Percentiles rank a stretch among this genome's conserved stretches.
These are phyloP conservation scores for Mortierella sp. DNA, from an alignment of 371 early-diverging fungal genomes.

Conservation along the genomic window DNA sequence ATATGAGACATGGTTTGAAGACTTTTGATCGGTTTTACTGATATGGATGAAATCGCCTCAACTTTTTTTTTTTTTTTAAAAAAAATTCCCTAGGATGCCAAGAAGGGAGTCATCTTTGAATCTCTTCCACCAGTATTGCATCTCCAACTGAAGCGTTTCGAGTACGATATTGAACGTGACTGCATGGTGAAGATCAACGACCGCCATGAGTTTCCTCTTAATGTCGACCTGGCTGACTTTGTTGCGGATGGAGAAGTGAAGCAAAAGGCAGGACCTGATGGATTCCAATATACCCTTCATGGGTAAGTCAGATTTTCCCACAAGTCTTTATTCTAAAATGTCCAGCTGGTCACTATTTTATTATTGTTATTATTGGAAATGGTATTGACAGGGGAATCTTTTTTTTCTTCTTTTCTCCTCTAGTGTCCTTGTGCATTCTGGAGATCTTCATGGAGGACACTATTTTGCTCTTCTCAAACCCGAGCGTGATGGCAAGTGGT, in stretches of 20 bases:
- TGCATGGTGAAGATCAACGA: slow-evolving; percentile 97
- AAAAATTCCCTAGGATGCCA: slow-evolving; percentile 90
- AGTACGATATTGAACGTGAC: slow-evolving; percentile 91
- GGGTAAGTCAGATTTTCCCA: slow-evolving; percentile 51
- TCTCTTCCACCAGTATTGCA: slow-evolving; percentile 96
- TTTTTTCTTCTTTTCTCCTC: background rate
- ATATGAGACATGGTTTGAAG: no score
- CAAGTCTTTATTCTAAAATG: background rate
- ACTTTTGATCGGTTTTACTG: no score
- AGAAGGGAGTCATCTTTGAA: slow-evolving; percentile 94
- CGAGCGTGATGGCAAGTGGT: slow-evolving; percentile 80
- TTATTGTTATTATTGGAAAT: no score
- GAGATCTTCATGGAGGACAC: slow-evolving; percentile 95
- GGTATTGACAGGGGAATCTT: background rate
- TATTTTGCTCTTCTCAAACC: slow-evolving; percentile 93
- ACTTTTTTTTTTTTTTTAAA: no score
- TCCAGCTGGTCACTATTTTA: background rate
- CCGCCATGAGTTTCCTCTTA: slow-evolving; percentile 91
- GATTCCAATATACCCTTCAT: slow-evolving; percentile 82
- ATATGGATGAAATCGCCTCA: no score
- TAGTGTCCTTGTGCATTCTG: slow-evolving; percentile 93
- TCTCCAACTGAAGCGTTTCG: slow-evolving; percentile 96
- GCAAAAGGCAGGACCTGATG: slow-evolving; percentile 48
- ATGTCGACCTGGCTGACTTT: slow-evolving; percentile 86
- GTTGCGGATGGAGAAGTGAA: slow-evolving; percentile 68